phyloP scores from a whole-genome alignment of 768 basidiomycete species.

The Vararia minispora region DNA sequence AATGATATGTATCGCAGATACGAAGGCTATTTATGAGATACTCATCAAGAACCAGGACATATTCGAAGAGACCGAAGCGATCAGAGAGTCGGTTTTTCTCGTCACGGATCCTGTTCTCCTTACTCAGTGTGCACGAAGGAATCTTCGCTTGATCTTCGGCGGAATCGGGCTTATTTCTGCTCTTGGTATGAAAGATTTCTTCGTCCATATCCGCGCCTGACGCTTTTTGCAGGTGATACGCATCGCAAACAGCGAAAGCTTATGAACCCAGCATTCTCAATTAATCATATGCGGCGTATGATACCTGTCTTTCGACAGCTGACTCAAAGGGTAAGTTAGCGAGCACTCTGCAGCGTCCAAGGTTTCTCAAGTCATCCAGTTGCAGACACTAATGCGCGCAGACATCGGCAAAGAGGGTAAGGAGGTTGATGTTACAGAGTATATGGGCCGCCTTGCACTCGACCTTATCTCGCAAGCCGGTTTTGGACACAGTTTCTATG shows the following conservation, averaged over 20 bases:
- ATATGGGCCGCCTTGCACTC: conserved; percentile 13
- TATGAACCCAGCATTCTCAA: conserved; percentile 4
- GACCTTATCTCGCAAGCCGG: conserved; percentile 16
- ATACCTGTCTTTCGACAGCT: conserved; percentile 5
- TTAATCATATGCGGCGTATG: conserved; percentile 4
- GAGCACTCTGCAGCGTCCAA: no score
- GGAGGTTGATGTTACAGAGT: conserved; percentile 12
- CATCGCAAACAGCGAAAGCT: conserved; percentile 1
- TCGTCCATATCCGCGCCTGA: no score
- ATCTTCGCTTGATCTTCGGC: no score
- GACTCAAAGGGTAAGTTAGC: no score
- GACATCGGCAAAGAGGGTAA: no score
- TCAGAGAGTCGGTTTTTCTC: background rate
- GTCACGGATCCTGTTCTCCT: no score
- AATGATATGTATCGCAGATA: conserved; percentile 2
- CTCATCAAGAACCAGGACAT: background rate
- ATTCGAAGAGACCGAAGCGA: background rate
- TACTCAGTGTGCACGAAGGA: no score
- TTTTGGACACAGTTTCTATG: conserved; percentile 15
- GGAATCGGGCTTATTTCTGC: no score
- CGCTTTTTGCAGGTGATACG: no score
- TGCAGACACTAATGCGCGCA: no score
- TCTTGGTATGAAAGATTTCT: no score
- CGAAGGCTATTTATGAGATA: conserved; percentile 1
- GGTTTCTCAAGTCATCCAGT: no score